Percentiles rank a stretch among this genome's conserved stretches.
Evolutionary conservation across 1,284 basidiomycete genomes (phyloP).

Genomic region (Cerioporus squamosus): DNA sequence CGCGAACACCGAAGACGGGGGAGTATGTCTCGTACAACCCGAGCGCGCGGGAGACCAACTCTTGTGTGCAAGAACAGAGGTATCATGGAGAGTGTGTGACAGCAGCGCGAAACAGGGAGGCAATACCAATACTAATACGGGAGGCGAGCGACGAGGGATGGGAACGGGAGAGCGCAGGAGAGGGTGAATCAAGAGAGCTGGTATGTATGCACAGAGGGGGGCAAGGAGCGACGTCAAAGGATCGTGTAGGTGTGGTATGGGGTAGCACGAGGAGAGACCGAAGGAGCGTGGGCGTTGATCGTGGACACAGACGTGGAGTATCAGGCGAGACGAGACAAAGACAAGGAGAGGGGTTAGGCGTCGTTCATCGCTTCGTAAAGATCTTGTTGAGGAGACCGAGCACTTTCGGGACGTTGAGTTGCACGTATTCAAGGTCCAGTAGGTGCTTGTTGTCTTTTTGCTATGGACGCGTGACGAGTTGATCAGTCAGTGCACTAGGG

Average conservation of each 20-base stretch:
- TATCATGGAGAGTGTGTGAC: conserved; percentile 14
- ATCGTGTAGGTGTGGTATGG: conserved; percentile 13
- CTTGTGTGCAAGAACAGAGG: conserved; percentile 17
- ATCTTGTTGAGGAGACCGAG: conserved; percentile 91
- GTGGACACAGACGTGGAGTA: conserved; percentile 7
- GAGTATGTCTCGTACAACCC: conserved; percentile 17
- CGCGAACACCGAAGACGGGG: not conserved
- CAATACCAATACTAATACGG: not conserved
- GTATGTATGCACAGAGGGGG: not conserved
- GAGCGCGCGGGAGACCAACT: conserved; percentile 13
- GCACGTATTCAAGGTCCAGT: conserved; percentile 96
- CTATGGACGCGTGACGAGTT: conserved; percentile 45
- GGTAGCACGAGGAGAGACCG: conserved; percentile 18
- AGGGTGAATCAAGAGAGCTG: not conserved
- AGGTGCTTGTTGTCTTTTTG: conserved; percentile 99
- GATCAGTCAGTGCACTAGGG: not conserved
- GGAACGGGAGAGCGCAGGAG: not conserved
- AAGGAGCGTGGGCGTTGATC: conserved; percentile 22
- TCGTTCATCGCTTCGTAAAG: conserved; percentile 77
- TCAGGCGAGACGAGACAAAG: not conserved
- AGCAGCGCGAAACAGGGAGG: conserved; percentile 7
- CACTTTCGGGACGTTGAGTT: conserved; percentile 95
- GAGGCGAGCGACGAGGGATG: not conserved
- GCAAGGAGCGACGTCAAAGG: conserved; percentile 10
- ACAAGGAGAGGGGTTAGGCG: not conserved